Base-by-base conservation (phyloP, 805 yeast species). In the Candida orba region DNA sequence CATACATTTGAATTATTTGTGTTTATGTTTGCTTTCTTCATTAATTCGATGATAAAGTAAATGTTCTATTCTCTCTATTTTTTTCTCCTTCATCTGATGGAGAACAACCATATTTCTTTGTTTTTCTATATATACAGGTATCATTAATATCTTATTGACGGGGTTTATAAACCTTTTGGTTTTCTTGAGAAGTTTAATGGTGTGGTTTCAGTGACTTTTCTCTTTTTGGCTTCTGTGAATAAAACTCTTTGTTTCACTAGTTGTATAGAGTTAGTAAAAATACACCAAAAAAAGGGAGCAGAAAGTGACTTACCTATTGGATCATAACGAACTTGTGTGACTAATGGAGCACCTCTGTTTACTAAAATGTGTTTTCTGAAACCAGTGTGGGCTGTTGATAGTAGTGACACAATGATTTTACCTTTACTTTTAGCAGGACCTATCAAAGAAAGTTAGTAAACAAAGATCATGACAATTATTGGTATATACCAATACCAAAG, bases 331-430 rank as follows among this genome's bases (percentile, higher is more conserved):
- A 90, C 82, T 59, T 88, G 93, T 39, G 78, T 79, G 49, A 91
- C 80, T 45, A 78, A 71, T 39, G 86, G 85, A 4, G 95, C 79
- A 42, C 85, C 79, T 69, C 96, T 81, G 40, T 89, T 93, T 38
- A 90, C 77, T 41, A 79, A 71, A 52, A 89, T 77, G 61, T 89
- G 82, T 60, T 95, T 79, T 60, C 79, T 79, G 64, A 73, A 86
- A 1, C 98, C 98, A 1, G 98, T 90, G 54, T 83, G 78, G 15
- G 97, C 98, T 2, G 93, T 75, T 2, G 98, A 91, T 3, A 90
- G 70, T 50, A 91, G 75, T 64, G 88, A 87, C 45, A 91, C 83
- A 59, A 90, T 80, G 4, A 95, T 84, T 53, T 80, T 80, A 36
- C 59, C 59, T 58, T 89, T 80, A 23, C 85, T 73, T 66, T 86